phyloP scores from a whole-genome alignment of 2,329 filamentous ascomycete genomes.

The Endoconidiophora laricicola region DNA sequence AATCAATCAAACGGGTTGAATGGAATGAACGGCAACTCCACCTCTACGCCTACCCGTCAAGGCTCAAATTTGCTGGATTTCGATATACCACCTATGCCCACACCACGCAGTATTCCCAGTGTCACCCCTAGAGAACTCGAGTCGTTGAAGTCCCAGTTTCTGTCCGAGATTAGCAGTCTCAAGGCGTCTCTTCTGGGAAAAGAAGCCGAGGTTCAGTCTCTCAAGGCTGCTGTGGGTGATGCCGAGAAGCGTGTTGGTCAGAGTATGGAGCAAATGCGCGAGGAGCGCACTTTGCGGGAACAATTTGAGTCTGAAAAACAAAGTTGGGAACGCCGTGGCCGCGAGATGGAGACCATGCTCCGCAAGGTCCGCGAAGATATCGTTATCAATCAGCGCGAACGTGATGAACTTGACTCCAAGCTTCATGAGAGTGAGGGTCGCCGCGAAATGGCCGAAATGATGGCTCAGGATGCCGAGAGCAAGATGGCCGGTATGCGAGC shows the following conservation, averaged over 20 bases:
- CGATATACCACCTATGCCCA: constrained; percentile 85
- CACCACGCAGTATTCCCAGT: constrained; percentile 76
- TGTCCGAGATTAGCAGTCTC: constrained; percentile 87
- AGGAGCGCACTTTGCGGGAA: constrained; percentile 55
- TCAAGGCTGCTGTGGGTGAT: constrained; percentile 76
- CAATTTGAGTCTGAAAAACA: constrained; percentile 58
- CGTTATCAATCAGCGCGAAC: constrained; percentile 58
- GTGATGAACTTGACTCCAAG: constrained; percentile 59
- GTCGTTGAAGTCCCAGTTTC: constrained; percentile 73
- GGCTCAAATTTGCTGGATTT: constrained; percentile 55
- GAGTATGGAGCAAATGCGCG: constrained; percentile 65
- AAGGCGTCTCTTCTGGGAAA: constrained; percentile 83
- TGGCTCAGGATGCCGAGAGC: constrained; percentile 59
- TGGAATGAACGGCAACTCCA: constrained; percentile 16
- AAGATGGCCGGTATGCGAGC: constrained; percentile 60
- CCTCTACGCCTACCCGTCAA: constrained; percentile 31
- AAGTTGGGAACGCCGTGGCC: constrained; percentile 68
- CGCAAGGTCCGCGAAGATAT: constrained; percentile 71
- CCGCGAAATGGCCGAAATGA: constrained; percentile 55
- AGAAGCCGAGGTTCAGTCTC: constrained; percentile 74
- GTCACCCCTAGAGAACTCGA: constrained; percentile 88
- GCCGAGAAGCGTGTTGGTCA: constrained; percentile 85
- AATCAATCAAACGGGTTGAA: neutral
- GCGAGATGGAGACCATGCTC: constrained; percentile 72
- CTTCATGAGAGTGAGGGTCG: constrained; percentile 63